Conservation (phyloP, 352 stramenopile species). For the Ophiocytium majus region DNA sequence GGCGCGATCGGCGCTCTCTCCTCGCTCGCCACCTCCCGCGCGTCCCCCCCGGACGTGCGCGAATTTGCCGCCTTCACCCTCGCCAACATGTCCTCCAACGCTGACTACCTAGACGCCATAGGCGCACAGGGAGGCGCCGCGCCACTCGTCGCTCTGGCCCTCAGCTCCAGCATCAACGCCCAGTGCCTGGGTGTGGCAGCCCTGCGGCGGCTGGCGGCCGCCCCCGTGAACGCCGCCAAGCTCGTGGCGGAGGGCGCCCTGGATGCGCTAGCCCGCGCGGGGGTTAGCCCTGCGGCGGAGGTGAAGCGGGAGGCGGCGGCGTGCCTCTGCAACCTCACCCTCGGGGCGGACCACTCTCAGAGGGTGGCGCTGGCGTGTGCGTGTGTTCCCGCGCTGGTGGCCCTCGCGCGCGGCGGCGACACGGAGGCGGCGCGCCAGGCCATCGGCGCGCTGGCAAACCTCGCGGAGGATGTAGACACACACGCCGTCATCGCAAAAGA, state of each 20-base stretch:
- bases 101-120: constrained; percentile 76
- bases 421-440: constrained; percentile 83
- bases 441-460: constrained; percentile 84
- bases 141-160: constrained; percentile 79
- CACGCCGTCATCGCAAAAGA: constrained; percentile 78
- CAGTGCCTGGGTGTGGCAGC: constrained; percentile 86
- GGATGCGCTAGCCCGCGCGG: constrained; percentile 73
- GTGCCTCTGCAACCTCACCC: constrained; percentile 85
- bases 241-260: constrained; percentile 80
- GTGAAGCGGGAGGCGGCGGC: constrained; percentile 87
- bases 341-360: constrained; percentile 75
- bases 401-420: constrained; percentile 78
- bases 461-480: constrained; percentile 87
- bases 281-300: constrained; percentile 78
- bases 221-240: constrained; percentile 75
- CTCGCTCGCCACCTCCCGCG: constrained; percentile 66
- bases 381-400: constrained; percentile 50
- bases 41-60: constrained; percentile 74
- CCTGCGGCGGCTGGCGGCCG: constrained; percentile 82
- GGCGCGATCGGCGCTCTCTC: constrained; percentile 77
- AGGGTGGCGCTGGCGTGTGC: constrained; percentile 80
- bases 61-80: constrained; percentile 85
- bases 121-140: constrained; percentile 81
- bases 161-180: constrained; percentile 76
- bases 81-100: constrained; percentile 84